Percentiles rank a stretch among this genome's conserved stretches.
phyloP scores from a whole-genome alignment of 2,329 filamentous ascomycete species.

The Aureobasidium sp. region DNA sequence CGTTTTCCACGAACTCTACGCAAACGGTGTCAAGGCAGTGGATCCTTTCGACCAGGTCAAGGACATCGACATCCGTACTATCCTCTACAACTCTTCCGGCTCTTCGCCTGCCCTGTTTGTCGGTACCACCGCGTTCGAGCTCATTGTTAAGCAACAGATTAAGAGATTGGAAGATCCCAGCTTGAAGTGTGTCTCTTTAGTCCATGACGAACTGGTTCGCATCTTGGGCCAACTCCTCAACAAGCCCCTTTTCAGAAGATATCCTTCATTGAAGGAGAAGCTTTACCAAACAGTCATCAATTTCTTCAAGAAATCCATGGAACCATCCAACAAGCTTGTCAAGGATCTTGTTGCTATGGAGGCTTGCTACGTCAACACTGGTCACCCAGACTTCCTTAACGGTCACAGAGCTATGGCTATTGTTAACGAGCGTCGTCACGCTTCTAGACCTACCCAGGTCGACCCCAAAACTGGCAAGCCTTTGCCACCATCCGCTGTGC shows the following conservation, averaged over 20 bases:
- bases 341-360: conserved; percentile 92
- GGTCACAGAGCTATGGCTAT: conserved; percentile 97
- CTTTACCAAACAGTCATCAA: conserved; percentile 84
- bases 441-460: conserved; percentile 80
- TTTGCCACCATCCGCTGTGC: conserved; percentile 57
- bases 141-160: conserved; percentile 98
- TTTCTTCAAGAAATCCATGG: conserved; percentile 98
- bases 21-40: conserved; percentile 93
- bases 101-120: conserved; percentile 95
- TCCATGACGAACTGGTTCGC: conserved; percentile 94
- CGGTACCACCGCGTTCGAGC: conserved; percentile 93
- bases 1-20: conserved; percentile 97
- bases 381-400: conserved; percentile 95
- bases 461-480: conserved; percentile 99
- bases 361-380: conserved; percentile 95
- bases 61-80: conserved; percentile 93
- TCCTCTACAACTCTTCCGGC: conserved; percentile 98
- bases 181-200: conserved; percentile 92
- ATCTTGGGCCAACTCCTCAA: conserved; percentile 84
- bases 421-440: conserved; percentile 84
- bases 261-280: conserved; percentile 93
- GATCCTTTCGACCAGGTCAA: conserved; percentile 98
- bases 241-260: conserved; percentile 86
- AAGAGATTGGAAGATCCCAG: conserved; percentile 93
- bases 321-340: conserved; percentile 96